Evolutionary conservation across 2,329 filamentous ascomycete species (phyloP), one percentile per base, ranked within the genome.

Genomic region (Aspergillus niger): DNA sequence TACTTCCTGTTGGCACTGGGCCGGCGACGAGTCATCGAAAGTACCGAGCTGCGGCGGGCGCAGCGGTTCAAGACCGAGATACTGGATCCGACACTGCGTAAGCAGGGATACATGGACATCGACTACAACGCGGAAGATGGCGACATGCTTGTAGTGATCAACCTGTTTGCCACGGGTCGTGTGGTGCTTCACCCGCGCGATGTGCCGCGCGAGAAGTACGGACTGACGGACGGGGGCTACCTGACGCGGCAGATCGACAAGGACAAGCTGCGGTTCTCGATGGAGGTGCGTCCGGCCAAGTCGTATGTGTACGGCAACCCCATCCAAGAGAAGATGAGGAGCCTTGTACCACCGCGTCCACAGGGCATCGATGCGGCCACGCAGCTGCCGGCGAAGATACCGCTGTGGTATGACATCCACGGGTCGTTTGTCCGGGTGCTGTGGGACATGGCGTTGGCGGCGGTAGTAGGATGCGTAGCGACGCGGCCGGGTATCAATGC

Each of bases 391-490:
- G 67, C 67, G 10, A 76, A 70, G 39, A 75, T 80, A 22, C 81
- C 81, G 0, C 56, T 82, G 13, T 83, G 81, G 81, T 73, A 78
- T 56, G 80, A 82, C 64, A 80, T 83, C 53, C 78, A 82, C 57
- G 76, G 75, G 0, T 67, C 74, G 13, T 68, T 75, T 22, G 65
- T 73, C 28, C 59, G 41, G 3, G 63, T 70, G n/a, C 63, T 74
- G 20, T 83, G 81, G 81, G 74, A 80, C 10, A 69, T 76, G 53
- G 74, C 75, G 10, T 60, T 80, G 11, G 74, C 72, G 1, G 75
- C 77, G 3, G 73, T 81, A 3, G 58, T 82, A 3, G 76, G 79
- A 1, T 70, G 76, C n/a, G 60, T 82, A 13, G 74, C 75, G 8
- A 67, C 76, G 10, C 68, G 80, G 5, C 77, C 80, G 5, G 80